phyloP scores from a whole-genome alignment of 2,329 filamentous ascomycete genomes.

The Byssochlamys sp. region DNA sequence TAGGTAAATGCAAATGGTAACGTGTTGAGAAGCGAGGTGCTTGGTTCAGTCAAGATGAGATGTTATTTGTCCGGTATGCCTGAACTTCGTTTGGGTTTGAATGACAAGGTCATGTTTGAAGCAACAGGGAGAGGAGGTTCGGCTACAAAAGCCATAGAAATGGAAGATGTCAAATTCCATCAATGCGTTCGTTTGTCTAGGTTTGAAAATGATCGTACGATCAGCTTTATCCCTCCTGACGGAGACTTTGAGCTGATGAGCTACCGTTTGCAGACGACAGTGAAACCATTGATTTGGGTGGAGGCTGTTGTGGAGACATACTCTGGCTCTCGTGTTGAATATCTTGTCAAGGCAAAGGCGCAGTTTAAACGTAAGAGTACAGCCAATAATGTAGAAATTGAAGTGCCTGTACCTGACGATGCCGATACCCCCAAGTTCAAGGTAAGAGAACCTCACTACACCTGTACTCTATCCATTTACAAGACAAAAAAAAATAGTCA shows the following conservation, averaged over 20 bases:
- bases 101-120: constrained; percentile 99
- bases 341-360: constrained; percentile 92
- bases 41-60: constrained; percentile 98
- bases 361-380: constrained; percentile 97
- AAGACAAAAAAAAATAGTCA: too few species aligned
- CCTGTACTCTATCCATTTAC: too few species aligned
- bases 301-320: constrained; percentile 95
- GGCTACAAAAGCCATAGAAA: constrained; percentile 95
- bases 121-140: constrained; percentile 86
- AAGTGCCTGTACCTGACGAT: constrained; percentile 92
- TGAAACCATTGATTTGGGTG: constrained; percentile 97
- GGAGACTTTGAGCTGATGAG: constrained; percentile 99
- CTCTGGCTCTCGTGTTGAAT: constrained; percentile 89
- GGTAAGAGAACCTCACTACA: too few species aligned
- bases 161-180: constrained; percentile 99
- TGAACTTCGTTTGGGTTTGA: constrained; percentile 82
- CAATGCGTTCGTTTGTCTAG: constrained; percentile 91
- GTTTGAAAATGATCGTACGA: constrained; percentile 97
- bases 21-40: constrained; percentile 87
- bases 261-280: constrained; percentile 94
- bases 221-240: constrained; percentile 96
- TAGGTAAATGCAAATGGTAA: constrained; percentile 94
- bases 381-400: constrained; percentile 97
- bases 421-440: constrained; percentile 94
- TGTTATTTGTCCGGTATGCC: constrained; percentile 98